phyloP scores from a whole-genome alignment of 2,329 filamentous ascomycete genomes.

The Arthrocladium fulminans region DNA sequence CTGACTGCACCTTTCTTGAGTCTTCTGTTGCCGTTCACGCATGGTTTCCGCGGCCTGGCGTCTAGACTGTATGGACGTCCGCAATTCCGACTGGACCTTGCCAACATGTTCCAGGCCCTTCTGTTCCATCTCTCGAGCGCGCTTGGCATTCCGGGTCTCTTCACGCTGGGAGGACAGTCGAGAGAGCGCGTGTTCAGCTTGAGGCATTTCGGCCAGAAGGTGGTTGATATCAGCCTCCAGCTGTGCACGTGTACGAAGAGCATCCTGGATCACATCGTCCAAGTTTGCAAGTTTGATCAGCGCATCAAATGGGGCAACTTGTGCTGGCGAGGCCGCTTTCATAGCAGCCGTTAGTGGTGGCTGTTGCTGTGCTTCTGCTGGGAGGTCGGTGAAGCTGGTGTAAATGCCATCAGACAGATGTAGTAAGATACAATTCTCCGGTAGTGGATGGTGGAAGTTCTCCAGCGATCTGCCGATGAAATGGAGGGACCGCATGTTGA shows the following conservation, averaged over 20 bases:
- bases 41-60: conserved; percentile 14
- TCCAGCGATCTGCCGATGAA: conserved; percentile 63
- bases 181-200: conserved; percentile 9
- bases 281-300: conserved; percentile 82
- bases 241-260: conserved; percentile 63
- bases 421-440: conserved; percentile 73
- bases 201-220: conserved; percentile 13
- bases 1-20: neutral
- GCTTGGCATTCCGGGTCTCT: conserved; percentile 9
- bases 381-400: conserved; percentile 61
- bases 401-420: conserved; percentile 83
- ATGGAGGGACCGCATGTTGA: conserved; percentile 65
- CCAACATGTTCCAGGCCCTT: conserved; percentile 23
- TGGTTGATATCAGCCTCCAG: conserved; percentile 69
- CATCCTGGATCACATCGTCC: conserved; percentile 85
- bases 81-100: conserved; percentile 33
- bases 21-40: conserved; percentile 9
- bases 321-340: conserved; percentile 11
- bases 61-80: conserved; percentile 32
- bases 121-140: conserved; percentile 16
- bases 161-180: conserved; percentile 3
- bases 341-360: conserved; percentile 18
- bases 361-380: conserved; percentile 32
- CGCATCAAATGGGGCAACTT: conserved; percentile 73
- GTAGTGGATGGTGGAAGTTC: conserved; percentile 61